Conservation (phyloP, 371 early-diverging fungal species). For the Amoeboaphelidium protococcarum region DNA sequence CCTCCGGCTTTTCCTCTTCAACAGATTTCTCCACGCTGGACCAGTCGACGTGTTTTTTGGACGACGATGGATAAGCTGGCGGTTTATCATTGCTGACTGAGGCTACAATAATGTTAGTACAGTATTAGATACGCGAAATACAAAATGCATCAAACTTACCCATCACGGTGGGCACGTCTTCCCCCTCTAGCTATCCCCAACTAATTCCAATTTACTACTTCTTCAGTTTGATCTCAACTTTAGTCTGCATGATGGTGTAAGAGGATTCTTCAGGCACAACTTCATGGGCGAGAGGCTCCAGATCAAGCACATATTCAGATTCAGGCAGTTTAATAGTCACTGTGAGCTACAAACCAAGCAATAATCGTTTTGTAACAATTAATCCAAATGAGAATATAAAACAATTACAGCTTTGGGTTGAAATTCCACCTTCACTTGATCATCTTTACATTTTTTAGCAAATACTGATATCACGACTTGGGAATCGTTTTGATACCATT, state of each 20-base stretch:
- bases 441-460: constrained; percentile 48
- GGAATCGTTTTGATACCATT: constrained; percentile 87
- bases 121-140: too few species aligned
- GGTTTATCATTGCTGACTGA: constrained; percentile 6
- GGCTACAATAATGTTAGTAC: too few species aligned
- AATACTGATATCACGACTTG: constrained; percentile 63
- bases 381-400: too few species aligned
- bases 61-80: constrained; percentile 7
- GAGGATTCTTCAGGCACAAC: constrained; percentile 39
- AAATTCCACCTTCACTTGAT: constrained; percentile 34
- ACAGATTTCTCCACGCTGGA: constrained; percentile 28
- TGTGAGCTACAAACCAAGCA: constrained; percentile 21
- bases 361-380: background rate
- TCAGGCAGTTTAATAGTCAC: constrained; percentile 50
- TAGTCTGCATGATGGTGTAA: constrained; percentile 48
- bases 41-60: constrained; percentile 41
- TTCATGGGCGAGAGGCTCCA: constrained; percentile 44
- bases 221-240: constrained; percentile 74
- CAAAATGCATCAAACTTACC: too few species aligned
- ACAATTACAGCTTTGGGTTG: constrained; percentile 18
- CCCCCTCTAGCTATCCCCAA: too few species aligned
- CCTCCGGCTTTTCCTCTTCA: constrained; percentile 48
- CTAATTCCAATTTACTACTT: constrained; percentile 27
- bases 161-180: too few species aligned
- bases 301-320: constrained; percentile 36